Base-by-base conservation (phyloP, 192 early-diverging fungal genomes). In the Rhizophagus prolifer region DNA sequence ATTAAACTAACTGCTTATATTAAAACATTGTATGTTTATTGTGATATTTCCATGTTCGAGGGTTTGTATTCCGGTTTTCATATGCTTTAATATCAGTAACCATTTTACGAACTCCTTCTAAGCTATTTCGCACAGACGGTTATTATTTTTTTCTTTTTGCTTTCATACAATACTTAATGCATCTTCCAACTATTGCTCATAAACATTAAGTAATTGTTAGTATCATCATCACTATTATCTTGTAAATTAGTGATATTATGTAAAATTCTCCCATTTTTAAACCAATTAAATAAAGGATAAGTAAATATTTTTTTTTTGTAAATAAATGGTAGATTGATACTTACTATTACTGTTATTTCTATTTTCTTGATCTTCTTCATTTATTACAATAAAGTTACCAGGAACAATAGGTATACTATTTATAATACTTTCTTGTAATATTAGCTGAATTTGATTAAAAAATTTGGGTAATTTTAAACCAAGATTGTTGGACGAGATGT, bases 21-120 rank as follows among this genome's bases (percentile, higher is more conserved):
- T 62, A 62, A 62, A 62, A 62, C 61, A 62, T 62, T 2, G 61
- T 62, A 62, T 62, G 23, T n/a, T n/a, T n/a, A n/a, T n/a, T n/a
- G n/a, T n/a, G n/a, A n/a, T 62, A 8, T 62, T 62, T 62, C 25
- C 25, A 62, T 12, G 61, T 62, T 62, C 25, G 25, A 21, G 25
- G 26, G 9, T 62, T 62, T 6, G 61, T 28, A 62, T 26, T 25
- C 8, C 25, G 9, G 1, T 6, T 61, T 62, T 10, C 13, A 62
- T 62, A 62, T 9, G 2, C 9, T 62, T 62, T 62, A 28, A 62
- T 62, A 62, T 62, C 25, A 62, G 9, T 62, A 13, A 28, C 7
- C 26, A 62, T 28, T 26, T 23, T 62, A 13, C 13, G 25, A 62
- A 62, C 28, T 10, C 25, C 25, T 28, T 62, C 10, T 13, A 62